phyloP scores from a whole-genome alignment of 1,284 basidiomycete species.

The Meripilus lineatus region DNA sequence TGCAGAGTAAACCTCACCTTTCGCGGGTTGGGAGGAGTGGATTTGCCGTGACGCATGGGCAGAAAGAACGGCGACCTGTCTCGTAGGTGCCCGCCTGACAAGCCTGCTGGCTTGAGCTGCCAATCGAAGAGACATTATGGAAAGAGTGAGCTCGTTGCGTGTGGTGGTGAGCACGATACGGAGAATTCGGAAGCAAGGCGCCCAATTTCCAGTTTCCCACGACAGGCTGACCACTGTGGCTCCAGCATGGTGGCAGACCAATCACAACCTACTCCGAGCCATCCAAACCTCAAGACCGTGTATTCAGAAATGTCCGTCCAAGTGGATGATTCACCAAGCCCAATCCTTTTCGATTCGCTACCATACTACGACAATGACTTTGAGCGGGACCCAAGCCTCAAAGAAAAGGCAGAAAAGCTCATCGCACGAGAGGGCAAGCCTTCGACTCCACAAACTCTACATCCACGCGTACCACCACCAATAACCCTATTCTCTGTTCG shows the following conservation, averaged over 20 bases:
- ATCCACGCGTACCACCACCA: constrained; percentile 70
- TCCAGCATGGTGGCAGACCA: no score
- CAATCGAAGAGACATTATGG: constrained; percentile 49
- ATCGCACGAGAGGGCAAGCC: constrained; percentile 63
- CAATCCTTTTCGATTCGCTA: constrained; percentile 80
- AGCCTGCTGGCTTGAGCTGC: constrained; percentile 37
- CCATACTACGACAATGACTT: constrained; percentile 96
- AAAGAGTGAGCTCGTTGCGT: constrained; percentile 8
- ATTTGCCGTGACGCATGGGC: constrained; percentile 29
- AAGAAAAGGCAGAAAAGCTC: constrained; percentile 70
- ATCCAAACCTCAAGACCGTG: no score
- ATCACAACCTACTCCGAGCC: no score
- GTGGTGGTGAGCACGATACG: background rate
- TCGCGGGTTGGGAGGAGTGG: constrained; percentile 39
- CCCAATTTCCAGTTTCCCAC: constrained; percentile 3
- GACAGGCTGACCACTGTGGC: no score
- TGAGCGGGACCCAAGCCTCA: constrained; percentile 67
- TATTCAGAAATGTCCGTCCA: constrained; percentile 15
- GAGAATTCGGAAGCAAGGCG: background rate
- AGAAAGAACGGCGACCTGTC: constrained; percentile 20
- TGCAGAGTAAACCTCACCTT: constrained; percentile 35
- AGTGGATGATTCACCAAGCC: constrained; percentile 12
- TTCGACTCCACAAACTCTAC: constrained; percentile 40
- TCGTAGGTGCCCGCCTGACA: constrained; percentile 27
- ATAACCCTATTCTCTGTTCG: constrained; percentile 67